Conservation (phyloP, 192 early-diverging fungal species). For the Pilobolus umbonatus region DNA sequence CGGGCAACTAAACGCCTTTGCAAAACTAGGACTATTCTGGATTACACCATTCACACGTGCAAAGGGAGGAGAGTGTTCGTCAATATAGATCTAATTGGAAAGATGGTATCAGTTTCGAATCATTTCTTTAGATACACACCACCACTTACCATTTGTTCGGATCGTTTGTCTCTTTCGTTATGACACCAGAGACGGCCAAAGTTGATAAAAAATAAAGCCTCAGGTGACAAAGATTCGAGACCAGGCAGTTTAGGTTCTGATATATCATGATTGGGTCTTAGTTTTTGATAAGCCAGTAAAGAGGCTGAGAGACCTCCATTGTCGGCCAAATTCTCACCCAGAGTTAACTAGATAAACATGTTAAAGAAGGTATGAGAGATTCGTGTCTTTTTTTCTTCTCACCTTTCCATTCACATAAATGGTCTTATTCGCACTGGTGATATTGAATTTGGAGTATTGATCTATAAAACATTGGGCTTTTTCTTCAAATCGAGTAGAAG, state of each 20-base stretch:
- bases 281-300: slow-evolving; percentile 40
- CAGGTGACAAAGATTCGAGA: slow-evolving; percentile 38
- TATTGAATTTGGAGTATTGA: slow-evolving; percentile 54
- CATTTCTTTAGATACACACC: background rate
- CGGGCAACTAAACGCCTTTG: slow-evolving; percentile 61
- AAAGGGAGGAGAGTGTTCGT: slow-evolving; percentile 58
- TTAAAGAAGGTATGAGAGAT: background rate
- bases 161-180: slow-evolving; percentile 32
- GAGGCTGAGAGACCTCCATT: slow-evolving; percentile 57
- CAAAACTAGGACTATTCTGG: slow-evolving; percentile 57
- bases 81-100: slow-evolving; percentile 45
- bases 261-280: slow-evolving; percentile 21
- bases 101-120: background rate
- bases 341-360: slow-evolving; percentile 30
- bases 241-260: slow-evolving; percentile 32
- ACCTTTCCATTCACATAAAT: slow-evolving; percentile 49
- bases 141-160: slow-evolving; percentile 8
- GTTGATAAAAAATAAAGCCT: slow-evolving; percentile 58
- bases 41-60: slow-evolving; percentile 66
- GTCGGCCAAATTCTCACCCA: slow-evolving; percentile 67
- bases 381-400: background rate
- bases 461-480: slow-evolving; percentile 59
- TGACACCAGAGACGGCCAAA: slow-evolving; percentile 66
- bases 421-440: slow-evolving; percentile 37
- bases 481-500: slow-evolving; percentile 39